These are phyloP conservation scores for Aspergillus sp. DNA, from an alignment of 2,329 filamentous ascomycete genomes.

Conservation along the genomic window DNA sequence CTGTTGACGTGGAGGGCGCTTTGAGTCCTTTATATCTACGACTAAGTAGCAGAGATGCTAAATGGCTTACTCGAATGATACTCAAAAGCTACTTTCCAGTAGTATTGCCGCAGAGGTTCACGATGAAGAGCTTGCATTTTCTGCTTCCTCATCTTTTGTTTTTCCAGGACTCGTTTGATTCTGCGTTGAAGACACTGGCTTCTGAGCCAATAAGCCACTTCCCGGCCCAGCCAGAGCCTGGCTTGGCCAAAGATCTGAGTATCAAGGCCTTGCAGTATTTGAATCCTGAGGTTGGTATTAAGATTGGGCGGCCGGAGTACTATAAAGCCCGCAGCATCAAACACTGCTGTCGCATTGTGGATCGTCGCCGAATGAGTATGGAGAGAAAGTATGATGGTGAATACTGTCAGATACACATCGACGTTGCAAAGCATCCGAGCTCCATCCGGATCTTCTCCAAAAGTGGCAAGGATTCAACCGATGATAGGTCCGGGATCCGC, in stretches of 20 bases:
- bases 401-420: conserved; percentile 83
- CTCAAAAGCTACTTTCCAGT: conserved; percentile 72
- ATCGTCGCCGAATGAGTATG: conserved; percentile 60
- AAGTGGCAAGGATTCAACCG: conserved; percentile 82
- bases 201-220: conserved; percentile 29
- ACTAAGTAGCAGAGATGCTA: conserved; percentile 65
- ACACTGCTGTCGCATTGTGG: conserved; percentile 64
- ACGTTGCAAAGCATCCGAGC: conserved; percentile 51
- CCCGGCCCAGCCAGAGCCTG: conserved; percentile 30
- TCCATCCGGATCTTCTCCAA: conserved; percentile 84
- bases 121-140: conserved; percentile 62
- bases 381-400: conserved; percentile 85
- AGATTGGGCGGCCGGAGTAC: conserved; percentile 62
- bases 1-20: conserved; percentile 39
- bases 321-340: conserved; percentile 67
- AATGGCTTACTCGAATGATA: conserved; percentile 81
- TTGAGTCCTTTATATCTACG: conserved; percentile 56
- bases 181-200: conserved; percentile 53
- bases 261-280: conserved; percentile 39
- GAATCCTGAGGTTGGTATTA: conserved; percentile 55
- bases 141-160: conserved; percentile 65
- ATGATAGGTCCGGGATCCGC: conserved; percentile 61
- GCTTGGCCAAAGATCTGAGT: conserved; percentile 23
- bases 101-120: conserved; percentile 51
- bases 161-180: conserved; percentile 64